A percentile compares a stretch with the other conserved stretches of the same genome.
Conservation (phyloP, 805 yeast genomes). For the Jamesozyma gamospora region DNA sequence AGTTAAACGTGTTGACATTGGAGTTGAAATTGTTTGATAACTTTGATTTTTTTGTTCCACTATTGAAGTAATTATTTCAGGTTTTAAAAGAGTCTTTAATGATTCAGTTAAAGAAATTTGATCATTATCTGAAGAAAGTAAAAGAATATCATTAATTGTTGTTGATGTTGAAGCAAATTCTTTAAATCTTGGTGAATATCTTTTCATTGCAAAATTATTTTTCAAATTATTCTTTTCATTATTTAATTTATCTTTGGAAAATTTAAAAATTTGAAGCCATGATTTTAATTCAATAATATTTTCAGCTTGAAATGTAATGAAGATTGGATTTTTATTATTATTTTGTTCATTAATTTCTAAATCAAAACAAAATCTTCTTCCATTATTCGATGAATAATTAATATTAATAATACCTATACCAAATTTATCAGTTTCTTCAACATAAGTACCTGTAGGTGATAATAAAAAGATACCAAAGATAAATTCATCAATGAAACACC, state of each 20-base stretch:
- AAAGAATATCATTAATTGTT: conserved; percentile 38
- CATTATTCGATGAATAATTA: conserved; percentile 47
- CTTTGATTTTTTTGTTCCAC: conserved; percentile 11
- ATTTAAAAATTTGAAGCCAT: conserved; percentile 63
- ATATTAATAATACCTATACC: conserved; percentile 67
- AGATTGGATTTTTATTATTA: conserved; percentile 20
- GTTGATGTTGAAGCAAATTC: conserved; percentile 58
- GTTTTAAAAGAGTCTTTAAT: conserved; percentile 14
- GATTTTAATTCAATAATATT: conserved; percentile 53
- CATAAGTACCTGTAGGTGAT: conserved; percentile 57
- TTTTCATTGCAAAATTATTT: conserved; percentile 40
- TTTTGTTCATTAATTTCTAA: conserved; percentile 39
- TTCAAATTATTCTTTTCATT: conserved; percentile 24
- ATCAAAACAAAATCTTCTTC: conserved; percentile 72
- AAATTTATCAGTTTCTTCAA: conserved; percentile 80
- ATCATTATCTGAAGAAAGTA: conserved; percentile 9
- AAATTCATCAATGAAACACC: conserved; percentile 72
- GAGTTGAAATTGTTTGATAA: conserved; percentile 40
- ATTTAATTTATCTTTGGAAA: conserved; percentile 44
- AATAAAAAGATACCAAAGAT: conserved; percentile 68
- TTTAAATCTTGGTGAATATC: conserved; percentile 53
- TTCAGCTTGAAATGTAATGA: conserved; percentile 60
- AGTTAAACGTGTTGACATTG: conserved; percentile 61
- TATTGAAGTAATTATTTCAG: conserved; percentile 14
- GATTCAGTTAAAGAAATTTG: conserved; percentile 18